Conservation (phyloP, 2,329 filamentous ascomycete genomes). For the Colletotrichum sp. region DNA sequence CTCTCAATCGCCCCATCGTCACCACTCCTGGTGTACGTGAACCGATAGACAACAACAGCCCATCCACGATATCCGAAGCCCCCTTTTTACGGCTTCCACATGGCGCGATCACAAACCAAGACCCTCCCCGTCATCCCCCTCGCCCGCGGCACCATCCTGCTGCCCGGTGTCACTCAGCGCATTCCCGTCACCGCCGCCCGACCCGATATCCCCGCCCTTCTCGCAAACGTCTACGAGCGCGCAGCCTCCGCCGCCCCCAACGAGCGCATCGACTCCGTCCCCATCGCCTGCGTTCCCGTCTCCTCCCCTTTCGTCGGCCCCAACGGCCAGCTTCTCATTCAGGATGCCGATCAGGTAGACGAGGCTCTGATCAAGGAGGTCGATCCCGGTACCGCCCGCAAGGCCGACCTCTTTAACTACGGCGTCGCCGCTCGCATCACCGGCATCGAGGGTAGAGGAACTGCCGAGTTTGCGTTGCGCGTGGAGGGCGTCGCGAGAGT, state of each 20-base stretch:
- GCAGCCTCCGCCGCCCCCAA: conserved; percentile 71
- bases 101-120: conserved; percentile 35
- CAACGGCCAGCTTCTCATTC: conserved; percentile 78
- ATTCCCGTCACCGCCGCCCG: conserved; percentile 81
- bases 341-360: conserved; percentile 62
- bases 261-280: conserved; percentile 69
- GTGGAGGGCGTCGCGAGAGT: conserved; percentile 87
- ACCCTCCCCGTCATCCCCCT: conserved; percentile 81
- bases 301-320: conserved; percentile 75
- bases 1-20: not conserved
- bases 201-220: conserved; percentile 85
- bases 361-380: conserved; percentile 48
- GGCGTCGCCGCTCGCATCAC: conserved; percentile 83
- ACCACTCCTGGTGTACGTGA: conserved; percentile 3
- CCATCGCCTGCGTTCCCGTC: conserved; percentile 87
- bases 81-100: conserved; percentile 9
- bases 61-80: not conserved
- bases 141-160: conserved; percentile 78
- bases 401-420: conserved; percentile 79
- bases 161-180: conserved; percentile 85
- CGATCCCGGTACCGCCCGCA: conserved; percentile 64
- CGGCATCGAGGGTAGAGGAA: conserved; percentile 76
- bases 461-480: conserved; percentile 79
- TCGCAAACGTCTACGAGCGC: conserved; percentile 83
- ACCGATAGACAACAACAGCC: not conserved